Evolutionary conservation across 1,284 basidiomycete genomes (phyloP).

Genomic region (Veloporphyrellus conicus): DNA sequence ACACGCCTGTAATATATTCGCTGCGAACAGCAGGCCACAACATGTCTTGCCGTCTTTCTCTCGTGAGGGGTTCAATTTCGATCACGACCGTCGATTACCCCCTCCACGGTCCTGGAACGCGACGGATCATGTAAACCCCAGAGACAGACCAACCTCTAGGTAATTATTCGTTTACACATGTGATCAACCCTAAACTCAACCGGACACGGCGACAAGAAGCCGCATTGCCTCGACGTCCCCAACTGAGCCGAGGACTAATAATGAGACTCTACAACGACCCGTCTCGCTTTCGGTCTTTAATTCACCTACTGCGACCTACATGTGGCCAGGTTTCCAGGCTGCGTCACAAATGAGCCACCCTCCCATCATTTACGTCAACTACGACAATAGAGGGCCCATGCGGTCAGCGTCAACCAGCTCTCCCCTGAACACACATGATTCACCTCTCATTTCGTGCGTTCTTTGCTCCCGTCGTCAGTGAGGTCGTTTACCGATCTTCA

Average conservation of each 20-base stretch:
- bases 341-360: constrained; percentile 37
- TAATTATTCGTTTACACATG: constrained; percentile 14
- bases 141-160: constrained; percentile 28
- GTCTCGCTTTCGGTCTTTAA: constrained; percentile 38
- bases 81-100: constrained; percentile 34
- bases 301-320: constrained; percentile 39
- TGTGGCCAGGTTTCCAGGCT: constrained; percentile 38
- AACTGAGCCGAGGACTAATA: constrained; percentile 21
- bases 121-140: constrained; percentile 21
- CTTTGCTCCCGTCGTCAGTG: constrained; percentile 13
- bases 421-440: constrained; percentile 27
- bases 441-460: constrained; percentile 31
- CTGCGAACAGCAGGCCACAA: constrained; percentile 32
- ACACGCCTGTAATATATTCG: constrained; percentile 18
- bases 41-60: constrained; percentile 34
- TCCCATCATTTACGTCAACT: constrained; percentile 39
- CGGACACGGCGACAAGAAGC: constrained; percentile 19
- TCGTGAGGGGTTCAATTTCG: constrained; percentile 33
- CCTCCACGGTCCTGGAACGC: constrained; percentile 32
- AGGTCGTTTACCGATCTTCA: constrained; percentile 17
- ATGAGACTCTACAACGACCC: constrained; percentile 31
- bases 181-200: constrained; percentile 17
- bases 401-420: constrained; percentile 33
- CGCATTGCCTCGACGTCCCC: constrained; percentile 22
- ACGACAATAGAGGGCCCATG: constrained; percentile 32